phyloP scores from a whole-genome alignment of 2,329 filamentous ascomycete genomes.

The Pezizomycotina sp. region DNA sequence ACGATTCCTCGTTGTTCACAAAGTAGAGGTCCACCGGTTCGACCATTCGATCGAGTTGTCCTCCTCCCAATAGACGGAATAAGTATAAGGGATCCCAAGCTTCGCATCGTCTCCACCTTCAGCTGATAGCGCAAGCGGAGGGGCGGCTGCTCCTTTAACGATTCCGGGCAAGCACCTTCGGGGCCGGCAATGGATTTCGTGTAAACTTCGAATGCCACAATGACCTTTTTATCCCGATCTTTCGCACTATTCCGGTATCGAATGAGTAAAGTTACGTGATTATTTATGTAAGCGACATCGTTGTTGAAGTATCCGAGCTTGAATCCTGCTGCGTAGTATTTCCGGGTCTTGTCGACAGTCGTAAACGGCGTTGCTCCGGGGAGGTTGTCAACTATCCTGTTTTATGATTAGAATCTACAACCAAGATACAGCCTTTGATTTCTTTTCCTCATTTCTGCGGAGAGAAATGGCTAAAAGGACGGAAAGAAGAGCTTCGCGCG shows the following conservation, averaged over 20 bases:
- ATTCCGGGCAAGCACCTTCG: conserved; percentile 40
- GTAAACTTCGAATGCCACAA: conserved; percentile 82
- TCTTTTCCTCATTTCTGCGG: too few species aligned
- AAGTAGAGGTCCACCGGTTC: conserved; percentile 79
- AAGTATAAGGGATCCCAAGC: conserved; percentile 65
- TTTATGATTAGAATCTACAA: conserved; percentile 1
- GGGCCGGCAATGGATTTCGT: conserved; percentile 50
- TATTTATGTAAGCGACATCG: conserved; percentile 53
- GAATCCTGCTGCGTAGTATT: conserved; percentile 82
- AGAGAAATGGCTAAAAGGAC: too few species aligned
- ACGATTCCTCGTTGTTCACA: conserved; percentile 68
- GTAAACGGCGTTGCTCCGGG: conserved; percentile 80
- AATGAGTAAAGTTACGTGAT: conserved; percentile 73
- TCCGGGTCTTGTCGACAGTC: conserved; percentile 64
- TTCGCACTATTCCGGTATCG: conserved; percentile 54
- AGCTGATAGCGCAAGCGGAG: too few species aligned
- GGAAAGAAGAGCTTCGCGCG: too few species aligned
- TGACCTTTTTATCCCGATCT: conserved; percentile 54
- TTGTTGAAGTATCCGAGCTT: conserved; percentile 63
- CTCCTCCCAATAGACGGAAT: conserved; percentile 79
- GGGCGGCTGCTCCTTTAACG: conserved; percentile 25
- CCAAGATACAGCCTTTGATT: too few species aligned
- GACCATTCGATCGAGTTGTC: conserved; percentile 66
- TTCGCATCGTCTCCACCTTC: too few species aligned
- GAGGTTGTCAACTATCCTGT: conserved; percentile 67